Evolutionary conservation across 495 filamentous ascomycete genomes (phyloP).

Genomic region (Penicillium manginii): DNA sequence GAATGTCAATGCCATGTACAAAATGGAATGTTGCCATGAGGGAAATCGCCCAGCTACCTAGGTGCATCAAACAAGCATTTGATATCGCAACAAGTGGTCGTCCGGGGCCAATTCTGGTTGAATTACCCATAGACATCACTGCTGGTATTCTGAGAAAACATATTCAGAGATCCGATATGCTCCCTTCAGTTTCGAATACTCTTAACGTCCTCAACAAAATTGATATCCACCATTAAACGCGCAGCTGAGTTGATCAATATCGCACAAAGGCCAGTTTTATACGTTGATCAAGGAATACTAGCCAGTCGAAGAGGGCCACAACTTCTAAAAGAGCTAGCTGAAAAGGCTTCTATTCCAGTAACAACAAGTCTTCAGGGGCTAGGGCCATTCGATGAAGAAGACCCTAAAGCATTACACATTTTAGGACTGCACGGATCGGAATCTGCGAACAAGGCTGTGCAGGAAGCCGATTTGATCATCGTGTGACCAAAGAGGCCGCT

Average conservation of each 20-base stretch:
- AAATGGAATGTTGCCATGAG: conserved; percentile 70
- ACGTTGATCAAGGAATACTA: conserved; percentile 63
- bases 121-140: conserved; percentile 65
- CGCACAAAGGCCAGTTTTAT: conserved; percentile 63
- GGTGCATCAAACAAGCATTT: conserved; percentile 64
- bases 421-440: conserved; percentile 68
- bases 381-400: conserved; percentile 61
- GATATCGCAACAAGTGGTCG: conserved; percentile 63
- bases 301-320: conserved; percentile 53
- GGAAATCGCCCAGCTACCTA: conserved; percentile 62
- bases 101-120: conserved; percentile 64
- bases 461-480: conserved; percentile 66
- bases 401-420: conserved; percentile 64
- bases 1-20: conserved; percentile 63
- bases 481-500: conserved; percentile 58
- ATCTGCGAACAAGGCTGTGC: conserved; percentile 67
- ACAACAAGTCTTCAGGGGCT: conserved; percentile 70
- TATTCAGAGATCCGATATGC: conserved; percentile 56
- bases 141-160: conserved; percentile 54
- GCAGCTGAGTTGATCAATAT: conserved; percentile 58
- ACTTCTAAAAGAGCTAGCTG: conserved; percentile 57
- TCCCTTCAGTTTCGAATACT: conserved; percentile 57
- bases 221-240: conserved; percentile 44
- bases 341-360: conserved; percentile 62
- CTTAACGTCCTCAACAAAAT: conserved; percentile 45